These are phyloP conservation scores for barrel medic (Medicago truncatula) DNA, from an alignment of 306 rosid genomes.

Conservation along the genomic window DNA sequence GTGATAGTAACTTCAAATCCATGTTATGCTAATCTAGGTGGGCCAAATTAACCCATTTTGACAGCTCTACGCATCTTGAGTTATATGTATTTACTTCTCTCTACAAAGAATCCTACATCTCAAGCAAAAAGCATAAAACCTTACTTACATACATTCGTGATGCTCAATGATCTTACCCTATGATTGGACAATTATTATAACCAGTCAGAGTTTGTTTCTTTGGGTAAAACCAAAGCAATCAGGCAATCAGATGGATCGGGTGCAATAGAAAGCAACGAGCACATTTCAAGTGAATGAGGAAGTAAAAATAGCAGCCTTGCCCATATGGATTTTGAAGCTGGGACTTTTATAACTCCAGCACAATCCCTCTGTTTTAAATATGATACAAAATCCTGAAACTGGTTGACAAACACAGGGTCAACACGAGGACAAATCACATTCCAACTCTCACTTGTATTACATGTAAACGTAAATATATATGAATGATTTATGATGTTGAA, in stretches of 20 bases:
- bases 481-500: constrained; percentile 30
- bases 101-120: neutral
- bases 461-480: neutral
- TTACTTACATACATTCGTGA: neutral
- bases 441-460: neutral
- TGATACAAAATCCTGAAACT: constrained; percentile 93
- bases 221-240: constrained; percentile 85
- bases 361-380: constrained; percentile 98
- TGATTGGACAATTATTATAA: constrained; percentile 44
- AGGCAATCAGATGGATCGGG: constrained; percentile 77
- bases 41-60: neutral
- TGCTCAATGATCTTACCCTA: constrained; percentile 25
- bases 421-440: constrained; percentile 8
- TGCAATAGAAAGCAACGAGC: constrained; percentile 79
- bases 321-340: constrained; percentile 81
- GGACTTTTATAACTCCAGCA: constrained; percentile 93
- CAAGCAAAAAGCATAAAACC: constrained; percentile 1
- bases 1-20: neutral
- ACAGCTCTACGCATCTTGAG: neutral
- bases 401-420: constrained; percentile 48
- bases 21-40: neutral
- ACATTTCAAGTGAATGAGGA: constrained; percentile 76
- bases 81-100: neutral
- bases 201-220: constrained; percentile 95
- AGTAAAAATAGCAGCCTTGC: constrained; percentile 91